A percentile compares a stretch with the other conserved stretches of the same genome.
Evolutionary conservation across 1,284 basidiomycete species (phyloP).

Genomic region (Apiotrichum montevideense): DNA sequence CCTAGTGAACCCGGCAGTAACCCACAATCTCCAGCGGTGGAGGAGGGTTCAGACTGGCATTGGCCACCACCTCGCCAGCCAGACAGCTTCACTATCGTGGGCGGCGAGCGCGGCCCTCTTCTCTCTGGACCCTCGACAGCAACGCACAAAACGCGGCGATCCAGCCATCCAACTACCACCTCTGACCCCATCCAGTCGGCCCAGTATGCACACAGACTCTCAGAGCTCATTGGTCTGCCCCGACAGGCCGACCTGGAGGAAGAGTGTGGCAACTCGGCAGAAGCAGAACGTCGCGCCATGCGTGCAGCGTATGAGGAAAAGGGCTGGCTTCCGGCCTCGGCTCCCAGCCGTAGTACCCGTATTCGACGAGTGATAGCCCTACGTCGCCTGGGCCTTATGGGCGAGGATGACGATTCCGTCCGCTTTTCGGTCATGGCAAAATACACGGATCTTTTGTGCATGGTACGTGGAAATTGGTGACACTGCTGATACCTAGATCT

Average conservation of each 20-base stretch:
- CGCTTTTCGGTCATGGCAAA: slow-evolving; percentile 30
- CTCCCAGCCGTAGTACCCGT: slow-evolving; percentile 6
- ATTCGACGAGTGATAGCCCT: slow-evolving; percentile 2
- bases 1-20: neutral
- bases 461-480: slow-evolving; percentile 17
- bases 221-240: slow-evolving; percentile 7
- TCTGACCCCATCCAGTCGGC: no score
- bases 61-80: slow-evolving; percentile 1
- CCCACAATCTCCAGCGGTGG: neutral
- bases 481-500: slow-evolving; percentile 13
- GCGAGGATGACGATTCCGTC: slow-evolving; percentile 19
- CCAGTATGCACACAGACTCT: neutral
- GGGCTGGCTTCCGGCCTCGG: slow-evolving; percentile 32
- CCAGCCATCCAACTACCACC: no score
- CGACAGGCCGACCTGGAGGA: slow-evolving; percentile 2
- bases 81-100: neutral
- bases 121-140: no score
- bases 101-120: neutral
- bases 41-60: neutral
- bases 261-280: slow-evolving; percentile 2
- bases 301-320: slow-evolving; percentile 25
- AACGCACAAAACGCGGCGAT: no score
- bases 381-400: slow-evolving; percentile 26
- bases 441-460: slow-evolving; percentile 31
- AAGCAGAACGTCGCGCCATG: slow-evolving; percentile 18